Evolutionary conservation across 345 rosid genomes (phyloP).

Genomic region (Toxicodendron radicans): DNA sequence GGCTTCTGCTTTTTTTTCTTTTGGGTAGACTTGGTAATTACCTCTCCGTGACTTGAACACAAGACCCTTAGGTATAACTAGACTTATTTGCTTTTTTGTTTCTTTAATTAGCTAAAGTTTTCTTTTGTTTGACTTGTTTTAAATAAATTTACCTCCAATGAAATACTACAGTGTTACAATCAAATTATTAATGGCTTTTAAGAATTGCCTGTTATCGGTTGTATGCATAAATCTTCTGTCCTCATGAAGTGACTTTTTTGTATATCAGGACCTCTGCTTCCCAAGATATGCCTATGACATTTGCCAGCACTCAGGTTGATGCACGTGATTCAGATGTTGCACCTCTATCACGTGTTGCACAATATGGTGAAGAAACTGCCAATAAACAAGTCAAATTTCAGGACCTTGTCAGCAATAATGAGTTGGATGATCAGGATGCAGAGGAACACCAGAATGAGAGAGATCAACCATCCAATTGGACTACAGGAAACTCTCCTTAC

Average conservation of each 20-base stretch:
- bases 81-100: too few relatives aligned
- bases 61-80: too few relatives aligned
- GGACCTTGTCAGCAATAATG: constrained; percentile 70
- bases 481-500: constrained; percentile 53
- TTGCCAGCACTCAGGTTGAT: constrained; percentile 28
- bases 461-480: constrained; percentile 55
- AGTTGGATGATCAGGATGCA: constrained; percentile 60
- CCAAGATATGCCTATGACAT: constrained; percentile 33
- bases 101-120: too few relatives aligned
- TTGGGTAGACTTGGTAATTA: too few relatives aligned
- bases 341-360: constrained; percentile 19
- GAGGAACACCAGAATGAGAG: constrained; percentile 59
- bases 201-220: neutral
- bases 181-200: neutral
- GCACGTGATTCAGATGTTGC: constrained; percentile 24
- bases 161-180: too few relatives aligned
- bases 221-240: neutral
- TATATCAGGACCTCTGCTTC: constrained; percentile 39
- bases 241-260: constrained; percentile 23
- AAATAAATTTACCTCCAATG: too few relatives aligned
- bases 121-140: too few relatives aligned
- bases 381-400: constrained; percentile 76
- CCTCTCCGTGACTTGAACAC: too few relatives aligned
- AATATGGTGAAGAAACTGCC: constrained; percentile 40
- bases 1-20: too few relatives aligned